Conservation (phyloP, 2,329 filamentous ascomycete genomes). For the Aureobasidium sp. region DNA sequence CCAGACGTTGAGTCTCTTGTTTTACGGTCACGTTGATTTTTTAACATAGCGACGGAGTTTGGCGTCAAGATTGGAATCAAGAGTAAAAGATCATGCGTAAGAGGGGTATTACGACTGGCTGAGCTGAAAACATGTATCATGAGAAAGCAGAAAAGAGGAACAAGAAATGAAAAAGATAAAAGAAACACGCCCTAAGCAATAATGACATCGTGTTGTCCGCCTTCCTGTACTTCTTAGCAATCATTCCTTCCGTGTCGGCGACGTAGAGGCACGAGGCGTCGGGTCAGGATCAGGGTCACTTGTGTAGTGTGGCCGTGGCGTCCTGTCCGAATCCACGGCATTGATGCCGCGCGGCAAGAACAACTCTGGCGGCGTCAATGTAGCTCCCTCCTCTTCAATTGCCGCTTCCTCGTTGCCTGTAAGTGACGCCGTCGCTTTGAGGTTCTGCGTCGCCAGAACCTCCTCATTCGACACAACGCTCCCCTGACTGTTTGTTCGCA, state of each 20-base stretch:
- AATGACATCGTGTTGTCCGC: conserved; percentile 1
- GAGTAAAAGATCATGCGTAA: background rate
- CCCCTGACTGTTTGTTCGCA: conserved; percentile 91
- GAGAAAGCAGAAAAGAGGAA: conserved; percentile 3
- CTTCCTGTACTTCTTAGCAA: background rate
- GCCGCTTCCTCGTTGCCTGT: conserved; percentile 9
- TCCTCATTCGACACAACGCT: conserved; percentile 54
- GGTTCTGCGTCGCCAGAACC: conserved; percentile 22
- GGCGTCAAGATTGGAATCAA: background rate
- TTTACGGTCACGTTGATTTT: background rate
- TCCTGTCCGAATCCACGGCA: conserved; percentile 22
- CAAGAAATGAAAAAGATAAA: conserved; percentile 2
- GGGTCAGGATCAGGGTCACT: conserved; percentile 33
- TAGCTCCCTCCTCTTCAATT: conserved; percentile 26
- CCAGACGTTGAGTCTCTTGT: conserved; percentile 1
- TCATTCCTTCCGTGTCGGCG: conserved; percentile 17
- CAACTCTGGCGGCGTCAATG: conserved; percentile 46
- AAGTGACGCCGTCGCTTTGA: conserved; percentile 3
- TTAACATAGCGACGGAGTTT: conserved; percentile 15
- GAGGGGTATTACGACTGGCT: conserved; percentile 12
- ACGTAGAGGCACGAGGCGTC: conserved; percentile 32
- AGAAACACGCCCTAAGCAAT: background rate
- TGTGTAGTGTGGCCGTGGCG: background rate
- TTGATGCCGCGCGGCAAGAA: conserved; percentile 41
- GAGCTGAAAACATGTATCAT: conserved; percentile 4